Conservation (phyloP, 257 asterid species). For the Solanum dulcamara region DNA sequence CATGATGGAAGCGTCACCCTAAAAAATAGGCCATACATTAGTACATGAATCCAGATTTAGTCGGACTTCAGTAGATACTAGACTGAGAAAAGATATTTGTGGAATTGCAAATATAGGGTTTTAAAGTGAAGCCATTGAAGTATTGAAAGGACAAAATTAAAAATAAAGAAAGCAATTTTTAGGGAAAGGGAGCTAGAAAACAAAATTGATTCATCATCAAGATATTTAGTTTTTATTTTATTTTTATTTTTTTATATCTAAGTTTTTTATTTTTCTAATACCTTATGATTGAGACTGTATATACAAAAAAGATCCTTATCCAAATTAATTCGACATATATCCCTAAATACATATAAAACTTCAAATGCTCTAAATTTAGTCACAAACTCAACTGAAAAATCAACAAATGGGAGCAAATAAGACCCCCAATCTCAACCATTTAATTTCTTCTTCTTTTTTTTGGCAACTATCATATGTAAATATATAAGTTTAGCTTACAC, state of each 20-base stretch:
- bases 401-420: not conserved
- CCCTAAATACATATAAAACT: not conserved
- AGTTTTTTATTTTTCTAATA: not conserved
- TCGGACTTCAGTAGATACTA: fast-evolving
- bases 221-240: not conserved
- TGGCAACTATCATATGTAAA: not conserved
- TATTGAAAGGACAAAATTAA: not conserved
- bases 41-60: not conserved
- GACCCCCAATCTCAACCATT: not conserved
- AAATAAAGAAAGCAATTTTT: not conserved
- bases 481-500: not conserved
- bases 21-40: not conserved
- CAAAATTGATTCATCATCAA: not conserved
- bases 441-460: not conserved
- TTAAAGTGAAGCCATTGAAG: not conserved
- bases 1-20: fast-evolving
- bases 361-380: not conserved
- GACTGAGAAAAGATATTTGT: not conserved
- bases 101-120: not conserved
- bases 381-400: not conserved
- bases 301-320: not conserved
- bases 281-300: too few species aligned
- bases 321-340: not conserved
- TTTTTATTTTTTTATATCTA: not conserved
- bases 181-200: not conserved